Evolutionary conservation across 2,329 filamentous ascomycete genomes (phyloP), one percentile per base, ranked within the genome.

Genomic region (Beauveria asiatica): DNA sequence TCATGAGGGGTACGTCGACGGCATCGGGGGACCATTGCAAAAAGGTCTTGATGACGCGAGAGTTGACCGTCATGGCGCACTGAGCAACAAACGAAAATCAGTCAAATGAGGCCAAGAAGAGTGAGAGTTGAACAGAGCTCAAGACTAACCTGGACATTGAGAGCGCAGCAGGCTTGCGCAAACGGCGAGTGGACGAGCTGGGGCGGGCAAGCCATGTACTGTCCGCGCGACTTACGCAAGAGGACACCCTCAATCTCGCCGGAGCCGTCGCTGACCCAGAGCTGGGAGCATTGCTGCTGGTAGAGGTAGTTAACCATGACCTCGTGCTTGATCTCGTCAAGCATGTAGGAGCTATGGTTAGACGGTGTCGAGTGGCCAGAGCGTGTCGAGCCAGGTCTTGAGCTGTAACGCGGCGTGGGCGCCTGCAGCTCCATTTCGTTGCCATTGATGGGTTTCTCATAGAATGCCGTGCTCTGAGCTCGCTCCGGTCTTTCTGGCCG

Each of bases 251-350:
- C 88, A 6, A 84, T 72, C 65, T 87, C 82, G 13, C 86, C 86
- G 53, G 80, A 85, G 41, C 81, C 83, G 66, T 90, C 86, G 37
- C 83, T 83, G 21, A 91, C 84, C 89, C 89, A 92, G 39, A 90
- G 79, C 63, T 84, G 82, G 13, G 83, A 82, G 68, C 87, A 90
- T 73, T 91, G 88, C 70, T 92, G 87, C 71, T 92, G 88, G 72
- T 90, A 90, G 27, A 92, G 77, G 70, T 90, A 90, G 73, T 89
- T 91, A 62, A 89, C 87, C 88, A 92, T 92, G 62, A 92, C 86
- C 72, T 92, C 88, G 68, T 90, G 86, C 72, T 88, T 89, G 73
- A 90, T 88, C 63, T 89, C 87, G 62, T 89, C 86, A 11, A 88
- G 72, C 62, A 87, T 80, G 60, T 80, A 73, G 44, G 81, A 83